A percentile compares a stretch with the other conserved stretches of the same genome.
phyloP scores from a whole-genome alignment of 192 early-diverging fungal species.

The Backusella luteola region DNA sequence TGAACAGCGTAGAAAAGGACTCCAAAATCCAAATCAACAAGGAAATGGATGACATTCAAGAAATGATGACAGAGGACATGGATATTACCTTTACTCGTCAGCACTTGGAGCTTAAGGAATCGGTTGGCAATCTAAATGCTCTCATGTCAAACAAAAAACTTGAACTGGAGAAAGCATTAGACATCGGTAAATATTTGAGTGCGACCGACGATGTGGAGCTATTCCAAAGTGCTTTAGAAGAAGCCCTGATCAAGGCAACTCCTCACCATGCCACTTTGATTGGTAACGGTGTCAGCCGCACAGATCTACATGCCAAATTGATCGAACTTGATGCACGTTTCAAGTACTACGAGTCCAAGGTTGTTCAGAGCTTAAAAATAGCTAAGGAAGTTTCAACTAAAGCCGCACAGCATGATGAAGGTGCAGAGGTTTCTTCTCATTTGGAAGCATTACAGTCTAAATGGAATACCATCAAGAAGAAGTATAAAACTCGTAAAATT shows the following conservation, averaged over 20 bases:
- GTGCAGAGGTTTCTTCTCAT: background rate
- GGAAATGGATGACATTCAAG: constrained; percentile 2
- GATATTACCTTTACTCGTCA: constrained; percentile 33
- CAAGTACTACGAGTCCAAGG: constrained; percentile 34
- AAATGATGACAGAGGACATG: constrained; percentile 3
- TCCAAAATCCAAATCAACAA: background rate
- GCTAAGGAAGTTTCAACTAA: background rate
- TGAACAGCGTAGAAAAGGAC: constrained; percentile 10
- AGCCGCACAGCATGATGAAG: background rate
- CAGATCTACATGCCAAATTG: constrained; percentile 37
- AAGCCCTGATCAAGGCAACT: constrained; percentile 28
- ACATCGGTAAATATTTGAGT: constrained; percentile 31
- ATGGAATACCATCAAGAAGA: constrained; percentile 11
- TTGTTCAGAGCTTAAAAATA: constrained; percentile 1
- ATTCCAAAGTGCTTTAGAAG: constrained; percentile 36
- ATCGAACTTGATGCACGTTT: constrained; percentile 45
- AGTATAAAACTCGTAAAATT: constrained; percentile 9
- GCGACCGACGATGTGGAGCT: constrained; percentile 38
- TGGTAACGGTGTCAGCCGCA: constrained; percentile 18
- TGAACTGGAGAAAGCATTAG: constrained; percentile 27
- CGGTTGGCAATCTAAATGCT: constrained; percentile 20
- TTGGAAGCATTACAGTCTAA: background rate
- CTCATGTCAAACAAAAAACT: constrained; percentile 30
- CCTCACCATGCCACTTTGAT: constrained; percentile 18
- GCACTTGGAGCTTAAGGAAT: constrained; percentile 28